Base-by-base conservation (phyloP, 2,329 filamentous ascomycete species). In the Cryphonectria naterciae region DNA sequence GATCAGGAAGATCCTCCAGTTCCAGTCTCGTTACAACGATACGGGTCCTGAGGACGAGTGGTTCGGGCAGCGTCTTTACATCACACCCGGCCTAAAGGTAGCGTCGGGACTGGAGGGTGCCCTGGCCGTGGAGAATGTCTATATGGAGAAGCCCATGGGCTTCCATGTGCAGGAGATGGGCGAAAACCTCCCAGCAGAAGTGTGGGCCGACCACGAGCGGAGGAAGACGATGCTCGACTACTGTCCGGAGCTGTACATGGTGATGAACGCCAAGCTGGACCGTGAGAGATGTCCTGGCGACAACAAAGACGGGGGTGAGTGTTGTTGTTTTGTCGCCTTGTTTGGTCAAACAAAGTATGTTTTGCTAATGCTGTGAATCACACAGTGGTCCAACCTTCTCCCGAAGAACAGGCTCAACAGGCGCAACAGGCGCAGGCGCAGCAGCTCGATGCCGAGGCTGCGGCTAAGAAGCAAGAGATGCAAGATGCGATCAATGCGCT, bases 231-330 rank as follows among this genome's bases (percentile, higher is more conserved):
- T 88, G 58, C 88, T 85, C 83, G 80, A 83, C 39, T 88, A 88
- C 77, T 88, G 87, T 72, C 87, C 87, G 1, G 87, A 89, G 76
- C 81, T 89, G 41, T 88, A 88, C 80, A 86, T 88, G 82, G 87
- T 83, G 62, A 77, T 89, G 39, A 79, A 80, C 65, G 88, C 89
- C 3, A 73, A 73, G 22, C 46, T 73, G 28, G 72, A 73, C 17
- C 70, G 72, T 6, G 72, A 73, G 65, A 54, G 72, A 58, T 73
- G 72, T 43, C 65, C 70, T 25, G 72, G 70, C 17, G 72, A 73
- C 43, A 61, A 54, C 43, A 60, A 58, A n/a, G 70, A 72, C 3
- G 70, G 72, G 60, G 64, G 68, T 73, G 15, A 67, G 69, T 71
- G 19, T 22, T 17, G n/a, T 17, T 22, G 17, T 58, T 19, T 39